Conservation (phyloP, 192 early-diverging fungal genomes). For the Entophlyctis luteolus region DNA sequence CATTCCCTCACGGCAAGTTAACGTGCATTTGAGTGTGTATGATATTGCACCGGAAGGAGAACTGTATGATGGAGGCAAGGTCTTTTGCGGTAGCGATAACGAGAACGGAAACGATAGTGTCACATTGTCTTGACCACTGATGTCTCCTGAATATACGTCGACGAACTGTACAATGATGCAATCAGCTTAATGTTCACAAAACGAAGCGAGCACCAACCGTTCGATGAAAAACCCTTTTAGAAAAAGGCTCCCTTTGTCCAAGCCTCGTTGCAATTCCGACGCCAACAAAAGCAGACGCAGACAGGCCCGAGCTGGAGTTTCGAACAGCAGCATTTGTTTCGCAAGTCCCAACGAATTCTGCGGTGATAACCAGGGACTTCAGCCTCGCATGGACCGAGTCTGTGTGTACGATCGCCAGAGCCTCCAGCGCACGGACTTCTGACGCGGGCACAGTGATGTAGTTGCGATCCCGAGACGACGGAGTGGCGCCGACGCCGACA, state of each 20-base stretch:
- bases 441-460: neutral
- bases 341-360: neutral
- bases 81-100: neutral
- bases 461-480: neutral
- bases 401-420: neutral
- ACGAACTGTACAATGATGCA: no score
- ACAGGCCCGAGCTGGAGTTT: no score
- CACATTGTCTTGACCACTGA: neutral
- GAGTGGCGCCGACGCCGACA: neutral
- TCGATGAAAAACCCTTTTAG: no score
- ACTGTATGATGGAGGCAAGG: slow-evolving; percentile 3
- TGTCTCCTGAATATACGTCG: no score
- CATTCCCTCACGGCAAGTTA: slow-evolving; percentile 7
- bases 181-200: no score
- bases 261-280: no score
- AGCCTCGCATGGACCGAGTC: neutral
- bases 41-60: neutral
- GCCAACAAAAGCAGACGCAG: no score
- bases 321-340: no score
- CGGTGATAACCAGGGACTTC: neutral
- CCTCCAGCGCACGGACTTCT: neutral
- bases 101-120: slow-evolving; percentile 9
- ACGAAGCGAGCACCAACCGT: no score
- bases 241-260: neutral
- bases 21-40: slow-evolving; percentile 7